Base-by-base conservation (phyloP, 805 yeast species). In the Lipomyces yamadae region DNA sequence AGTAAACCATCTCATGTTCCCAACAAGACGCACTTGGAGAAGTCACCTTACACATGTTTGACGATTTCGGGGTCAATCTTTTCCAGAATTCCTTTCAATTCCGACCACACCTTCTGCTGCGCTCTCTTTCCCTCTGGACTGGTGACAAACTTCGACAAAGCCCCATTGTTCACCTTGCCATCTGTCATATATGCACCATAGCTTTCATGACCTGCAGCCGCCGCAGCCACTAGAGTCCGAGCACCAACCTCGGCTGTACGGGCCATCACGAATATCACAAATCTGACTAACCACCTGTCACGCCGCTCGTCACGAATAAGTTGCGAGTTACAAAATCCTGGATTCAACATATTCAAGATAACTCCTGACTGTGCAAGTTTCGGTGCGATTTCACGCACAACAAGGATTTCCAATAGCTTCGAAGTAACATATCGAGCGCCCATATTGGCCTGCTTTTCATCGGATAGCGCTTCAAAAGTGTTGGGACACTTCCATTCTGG, bases 391-490 rank as follows among this genome's bases (percentile, higher is more conserved):
- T 13, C n/a, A 6, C 61, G 59, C 2, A 58, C 56, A n/a, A 42
- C 18, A 15, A 58, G 61, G n/a, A 58, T 33, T 42, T 58, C 61
- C 8, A 58, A 13, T 8, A 58, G 59, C 62, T 58, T 58, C n/a
- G 56, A 42, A 6, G 56, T 42, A 8, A 2, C 8, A 18, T 58
- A 58, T 35, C 61, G 52, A 18, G 2, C 48, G 15, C 6, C 1
- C 53, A 56, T 18, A 3, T 18, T 24, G 24, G 58, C 53, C 13
- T 24, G n/a, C 30, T 50, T 50, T 2, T 50, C 30, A n/a, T 50
- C 30, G 13, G n/a, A 8, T 10, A 50, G 30, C 30, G 54, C 54
- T n/a, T 30, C 33, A 11, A 50, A 50, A 4, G 30, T 50, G 33
- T 4, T 15, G 13, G 30, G 4, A 4, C 13, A 5, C 29, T 50